Base-by-base conservation (phyloP, 1,284 basidiomycete species). In the Boletus semigastroideus region DNA sequence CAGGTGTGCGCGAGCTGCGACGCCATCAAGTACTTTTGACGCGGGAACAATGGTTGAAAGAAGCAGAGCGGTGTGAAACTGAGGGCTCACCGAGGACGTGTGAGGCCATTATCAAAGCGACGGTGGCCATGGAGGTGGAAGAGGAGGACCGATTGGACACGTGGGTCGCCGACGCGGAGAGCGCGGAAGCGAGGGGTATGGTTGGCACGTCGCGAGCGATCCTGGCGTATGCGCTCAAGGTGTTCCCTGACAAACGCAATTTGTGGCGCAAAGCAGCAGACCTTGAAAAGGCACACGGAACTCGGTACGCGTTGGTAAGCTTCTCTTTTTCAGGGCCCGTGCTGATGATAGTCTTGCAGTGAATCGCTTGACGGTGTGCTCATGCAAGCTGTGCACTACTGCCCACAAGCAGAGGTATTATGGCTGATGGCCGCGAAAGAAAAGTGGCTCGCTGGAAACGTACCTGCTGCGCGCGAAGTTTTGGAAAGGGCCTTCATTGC, bases 391-490 rank as follows among this genome's bases (percentile, higher is more conserved):
- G 92, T 96, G 17, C 78, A 88, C 51, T 85, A 90, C 66, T 96
- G 93, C 65, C 95, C 96, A 1, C 91, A 94, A 59, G 94, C 94
- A 1, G 96, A 99, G 70, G 88, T 93, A 0, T 77, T 99, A 1
- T 99, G 97, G 96, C 80, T 99, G 42, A 95, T 97, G 91, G 86
- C 90, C 50, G 96, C 96, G 4, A 95, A 97, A 71, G 94, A 98
- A 74, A 92, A 92, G 66, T 96, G 94, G 92, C 67, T 92, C 11
- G 83, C 84, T 10, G 90, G 91, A 9, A 92, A 99, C 64, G 87
- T 98, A 11, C 81, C 86, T 1, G 89, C 86, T 13, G 93, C 96
- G 0, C 86, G 95, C 44, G 82, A 86, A 55, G 87, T 97, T 14
- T 83, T 99, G 14, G 92, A 88, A 55, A 83, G 83, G 40, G 94